Conservation (phyloP, 2,329 filamentous ascomycete genomes). For the Ploettnerulaceae sp. region DNA sequence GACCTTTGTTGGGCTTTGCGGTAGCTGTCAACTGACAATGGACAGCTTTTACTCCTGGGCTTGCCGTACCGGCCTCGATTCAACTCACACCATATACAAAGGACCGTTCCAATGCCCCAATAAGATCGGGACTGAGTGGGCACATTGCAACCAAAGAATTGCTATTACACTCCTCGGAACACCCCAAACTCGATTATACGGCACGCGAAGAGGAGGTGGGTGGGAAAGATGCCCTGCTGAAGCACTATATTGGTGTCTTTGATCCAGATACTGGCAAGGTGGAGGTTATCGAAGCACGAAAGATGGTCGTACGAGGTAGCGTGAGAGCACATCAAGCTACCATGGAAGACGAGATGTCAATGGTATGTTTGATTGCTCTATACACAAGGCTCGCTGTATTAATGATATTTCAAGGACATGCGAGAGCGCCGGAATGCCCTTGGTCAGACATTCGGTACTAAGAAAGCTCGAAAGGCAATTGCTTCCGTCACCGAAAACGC, state of each 20-base stretch:
- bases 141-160: slow-evolving; percentile 41
- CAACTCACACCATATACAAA: slow-evolving; percentile 33
- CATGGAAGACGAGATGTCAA: slow-evolving; percentile 41
- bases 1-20: background rate
- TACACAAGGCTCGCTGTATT: background rate
- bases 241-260: slow-evolving; percentile 61
- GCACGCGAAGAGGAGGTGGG: slow-evolving; percentile 47
- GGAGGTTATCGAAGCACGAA: slow-evolving; percentile 58
- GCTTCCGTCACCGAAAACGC: slow-evolving; percentile 65
- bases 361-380: slow-evolving; percentile 17
- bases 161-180: slow-evolving; percentile 52
- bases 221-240: slow-evolving; percentile 43
- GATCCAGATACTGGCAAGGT: slow-evolving; percentile 56
- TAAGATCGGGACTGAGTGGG: slow-evolving; percentile 23
- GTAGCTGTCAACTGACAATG: slow-evolving; percentile 5
- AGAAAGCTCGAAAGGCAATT: slow-evolving; percentile 78
- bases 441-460: slow-evolving; percentile 76
- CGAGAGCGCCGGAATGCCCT: slow-evolving; percentile 63
- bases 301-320: slow-evolving; percentile 55
- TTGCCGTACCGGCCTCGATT: slow-evolving; percentile 32
- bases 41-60: slow-evolving; percentile 34
- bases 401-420: slow-evolving; percentile 43
- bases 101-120: slow-evolving; percentile 25
- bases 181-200: slow-evolving; percentile 56
- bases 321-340: slow-evolving; percentile 52